Evolutionary conservation across 2,329 filamentous ascomycete genomes (phyloP).

Genomic region (Thermothelomyces thermophilus): DNA sequence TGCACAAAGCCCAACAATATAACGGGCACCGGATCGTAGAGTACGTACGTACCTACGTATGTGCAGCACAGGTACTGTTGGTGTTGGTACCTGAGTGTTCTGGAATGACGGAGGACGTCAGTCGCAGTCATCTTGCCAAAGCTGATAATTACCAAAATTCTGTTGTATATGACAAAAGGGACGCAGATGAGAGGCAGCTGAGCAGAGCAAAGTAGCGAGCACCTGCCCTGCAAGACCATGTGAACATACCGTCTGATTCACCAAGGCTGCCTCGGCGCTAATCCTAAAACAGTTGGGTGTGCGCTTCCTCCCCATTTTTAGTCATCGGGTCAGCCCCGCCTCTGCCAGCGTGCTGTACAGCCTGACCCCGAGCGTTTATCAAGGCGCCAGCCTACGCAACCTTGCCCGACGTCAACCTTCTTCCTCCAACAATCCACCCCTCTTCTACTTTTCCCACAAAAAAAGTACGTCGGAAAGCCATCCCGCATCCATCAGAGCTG

Average conservation of each 20-base stretch:
- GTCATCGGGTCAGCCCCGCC: slow-evolving; percentile 26
- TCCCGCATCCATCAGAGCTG: neutral
- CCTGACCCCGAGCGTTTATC: slow-evolving; percentile 16
- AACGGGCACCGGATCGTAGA: no score
- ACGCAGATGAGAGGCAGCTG: slow-evolving; percentile 6
- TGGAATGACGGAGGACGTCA: neutral
- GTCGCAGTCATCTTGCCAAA: neutral
- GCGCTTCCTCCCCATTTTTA: slow-evolving; percentile 15
- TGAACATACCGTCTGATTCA: slow-evolving; percentile 24
- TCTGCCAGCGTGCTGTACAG: slow-evolving; percentile 13
- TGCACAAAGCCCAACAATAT: no score
- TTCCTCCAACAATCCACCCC: slow-evolving; percentile 17
- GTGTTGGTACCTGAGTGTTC: no score
- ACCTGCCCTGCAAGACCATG: slow-evolving; percentile 16
- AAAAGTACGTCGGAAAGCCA: slow-evolving; percentile 5
- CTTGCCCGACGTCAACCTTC: slow-evolving; percentile 19
- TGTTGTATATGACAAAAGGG: neutral
- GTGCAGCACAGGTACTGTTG: no score
- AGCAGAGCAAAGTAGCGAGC: slow-evolving; percentile 1
- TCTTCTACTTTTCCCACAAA: neutral
- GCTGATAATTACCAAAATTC: neutral
- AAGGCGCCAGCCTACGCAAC: slow-evolving; percentile 22
- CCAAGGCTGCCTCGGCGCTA: slow-evolving; percentile 13
- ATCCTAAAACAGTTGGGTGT: slow-evolving; percentile 6
- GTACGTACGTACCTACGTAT: no score